Evolutionary conservation across 2,329 filamentous ascomycete species (phyloP), one percentile per base, ranked within the genome.

Genomic region (Neofusicoccum parvum): DNA sequence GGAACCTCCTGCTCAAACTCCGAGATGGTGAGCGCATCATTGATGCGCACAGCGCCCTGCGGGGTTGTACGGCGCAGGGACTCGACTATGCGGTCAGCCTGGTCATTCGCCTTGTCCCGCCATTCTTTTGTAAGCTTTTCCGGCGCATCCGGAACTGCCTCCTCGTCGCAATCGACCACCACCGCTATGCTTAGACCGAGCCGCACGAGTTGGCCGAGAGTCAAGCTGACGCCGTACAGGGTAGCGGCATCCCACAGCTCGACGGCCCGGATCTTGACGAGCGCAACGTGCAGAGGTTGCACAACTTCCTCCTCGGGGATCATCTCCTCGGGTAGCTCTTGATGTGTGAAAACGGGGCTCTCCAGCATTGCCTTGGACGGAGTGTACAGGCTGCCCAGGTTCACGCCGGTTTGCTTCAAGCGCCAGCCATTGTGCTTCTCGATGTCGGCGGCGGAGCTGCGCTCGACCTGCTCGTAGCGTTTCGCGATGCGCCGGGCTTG

Each of bases 101-200:
- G 90, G 50, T 87, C 81, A 80, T 63, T 86, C 82, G 53, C 80
- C 74, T 70, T 80, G 77, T 70, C 82, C 78, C 79, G 80, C 70
- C 75, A 76, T 15, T 65, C 65, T 1, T 68, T 58, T 76, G 41
- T 71, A 67, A 69, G 69, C 70, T 48, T 71, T 66, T 72, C 74
- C 54, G 70, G 70, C 67, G 32, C 76, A 74, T 66, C 72, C 65
- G 65, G 75, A 27, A 65, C 74, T 50, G 66, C 69, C 17, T 80
- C 79, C 32, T 82, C 79, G 34, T 82, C 78, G 60, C 89, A 91
- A 71, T 97, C 94, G 9, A 97, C 81, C 1, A 98, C 90, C 0
- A 99, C 86, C 20, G 94, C 87, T 67, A 92, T 93, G 58, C 88
- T 84, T 70, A 99, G 85, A 2, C 95, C 94, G 14, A 99, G 85